Base-by-base conservation (phyloP, 306 rosid species). In the Arachis stenosperma region DNA sequence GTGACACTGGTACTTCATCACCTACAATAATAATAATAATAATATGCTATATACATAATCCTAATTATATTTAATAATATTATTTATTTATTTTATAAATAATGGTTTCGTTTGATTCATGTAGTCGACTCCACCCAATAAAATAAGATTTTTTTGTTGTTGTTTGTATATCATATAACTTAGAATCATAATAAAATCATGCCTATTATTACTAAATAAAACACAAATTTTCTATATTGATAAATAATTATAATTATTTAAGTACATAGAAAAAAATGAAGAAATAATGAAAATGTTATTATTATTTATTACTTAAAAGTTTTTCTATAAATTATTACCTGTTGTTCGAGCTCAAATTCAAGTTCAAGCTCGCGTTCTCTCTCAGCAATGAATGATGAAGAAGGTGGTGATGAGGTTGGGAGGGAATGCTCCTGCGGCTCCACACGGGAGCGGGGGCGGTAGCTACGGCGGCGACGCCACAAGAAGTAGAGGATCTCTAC, bases 261-360 rank as follows among this genome's bases (percentile, higher is more conserved):
- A 17, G 17, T 17, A 17, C 17, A 47, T 9, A 9, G 12, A 47
- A 9, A 9, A 9, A 1, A 9, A n/a, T 47, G 52, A 11, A 47
- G 11, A 11, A 44, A 44, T 44, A 44, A 7, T 44, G 51, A 10
- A 46, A 9, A 8, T 7, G 2, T 33, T 4, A 3, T 3, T 46
- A 10, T 10, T 46, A 8, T 4, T 4, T 4, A 3, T 3, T 46
- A 44, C 13, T 12, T 46, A 2, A 46, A 46, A 13, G 1, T 12
- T 50, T 13, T 5, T 50, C 54, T 11, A 48, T 3, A 7, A 33
- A 33, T 33, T 4, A 46, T 46, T n/a, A 52, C 29, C 57, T 81
- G 81, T 0, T 62, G 74, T 37, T 82, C 84, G 0, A 78, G 74
- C 63, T 84, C 85, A 9, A 78, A 71, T 67, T 84, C 85, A 9